Conservation (phyloP, 495 filamentous ascomycete genomes). For the Mytilinidion resinicola region DNA sequence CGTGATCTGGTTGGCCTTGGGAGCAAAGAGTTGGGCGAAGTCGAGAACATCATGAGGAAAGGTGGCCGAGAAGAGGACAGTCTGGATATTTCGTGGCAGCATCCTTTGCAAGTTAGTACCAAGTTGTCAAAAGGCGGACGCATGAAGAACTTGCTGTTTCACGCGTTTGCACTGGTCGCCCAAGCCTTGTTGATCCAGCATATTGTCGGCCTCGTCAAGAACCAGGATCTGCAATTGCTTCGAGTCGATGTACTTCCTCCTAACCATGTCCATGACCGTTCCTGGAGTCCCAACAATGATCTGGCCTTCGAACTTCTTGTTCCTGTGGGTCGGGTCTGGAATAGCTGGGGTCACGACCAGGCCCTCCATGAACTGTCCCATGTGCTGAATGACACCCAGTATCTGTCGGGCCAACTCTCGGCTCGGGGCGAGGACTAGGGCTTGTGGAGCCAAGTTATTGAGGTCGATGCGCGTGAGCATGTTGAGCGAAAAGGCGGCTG, state of each 20-base stretch:
- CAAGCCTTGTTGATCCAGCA: slow-evolving; percentile 88
- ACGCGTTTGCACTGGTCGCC: slow-evolving; percentile 91
- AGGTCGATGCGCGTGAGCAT: slow-evolving; percentile 80
- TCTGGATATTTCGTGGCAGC: slow-evolving; percentile 65
- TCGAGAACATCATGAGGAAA: slow-evolving; percentile 78
- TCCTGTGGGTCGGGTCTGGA: slow-evolving; percentile 60
- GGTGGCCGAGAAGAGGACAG: slow-evolving; percentile 92
- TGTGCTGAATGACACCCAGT: slow-evolving; percentile 66
- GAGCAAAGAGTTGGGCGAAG: slow-evolving; percentile 75
- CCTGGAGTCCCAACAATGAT: slow-evolving; percentile 92
- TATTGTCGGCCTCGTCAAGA: slow-evolving; percentile 92
- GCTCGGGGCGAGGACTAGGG: slow-evolving; percentile 83
- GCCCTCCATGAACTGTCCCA: slow-evolving; percentile 74
- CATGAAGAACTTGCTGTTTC: slow-evolving; percentile 55
- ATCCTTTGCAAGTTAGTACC: slow-evolving; percentile 43
- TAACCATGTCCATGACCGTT: slow-evolving; percentile 81
- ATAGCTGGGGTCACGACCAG: slow-evolving; percentile 72
- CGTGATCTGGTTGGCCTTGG: slow-evolving; percentile 79
- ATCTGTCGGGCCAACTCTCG: slow-evolving; percentile 95
- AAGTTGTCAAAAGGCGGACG: neutral
- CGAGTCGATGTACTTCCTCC: slow-evolving; percentile 58
- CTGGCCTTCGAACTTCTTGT: slow-evolving; percentile 56
- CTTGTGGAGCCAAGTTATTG: slow-evolving; percentile 64
- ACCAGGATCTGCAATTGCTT: slow-evolving; percentile 68
- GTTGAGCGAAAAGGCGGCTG: slow-evolving; percentile 90